Evolutionary conservation across 495 filamentous ascomycete genomes (phyloP).

Genomic region (Tuber magnatum): DNA sequence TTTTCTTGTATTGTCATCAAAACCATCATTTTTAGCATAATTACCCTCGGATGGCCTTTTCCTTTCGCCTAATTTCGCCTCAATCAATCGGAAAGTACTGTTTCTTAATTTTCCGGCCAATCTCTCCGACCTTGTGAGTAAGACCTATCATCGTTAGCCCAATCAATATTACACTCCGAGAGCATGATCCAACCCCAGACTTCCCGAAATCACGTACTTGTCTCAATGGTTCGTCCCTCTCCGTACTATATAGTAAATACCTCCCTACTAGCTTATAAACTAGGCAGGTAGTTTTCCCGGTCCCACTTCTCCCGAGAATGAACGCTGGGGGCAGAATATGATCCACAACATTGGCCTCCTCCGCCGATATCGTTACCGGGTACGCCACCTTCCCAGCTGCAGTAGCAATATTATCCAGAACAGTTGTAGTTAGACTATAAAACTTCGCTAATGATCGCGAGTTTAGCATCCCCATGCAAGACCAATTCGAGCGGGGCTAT

Average conservation of each 20-base stretch:
- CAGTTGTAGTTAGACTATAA: constrained; percentile 18
- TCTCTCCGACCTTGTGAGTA: constrained; percentile 44
- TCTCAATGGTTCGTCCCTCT: constrained; percentile 21
- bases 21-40: background rate
- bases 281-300: too few species aligned
- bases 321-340: constrained; percentile 42
- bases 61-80: constrained; percentile 12
- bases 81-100: constrained; percentile 42
- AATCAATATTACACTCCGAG: background rate
- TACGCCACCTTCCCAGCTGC: constrained; percentile 30
- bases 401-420: constrained; percentile 11
- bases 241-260: constrained; percentile 14
- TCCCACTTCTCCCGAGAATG: too few species aligned
- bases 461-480: background rate
- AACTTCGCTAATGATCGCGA: constrained; percentile 11
- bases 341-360: constrained; percentile 42
- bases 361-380: constrained; percentile 43
- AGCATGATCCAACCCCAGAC: too few species aligned
- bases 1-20: constrained; percentile 14
- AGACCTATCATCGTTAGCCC: constrained; percentile 33
- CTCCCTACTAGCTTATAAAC: too few species aligned
- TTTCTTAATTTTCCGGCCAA: constrained; percentile 42
- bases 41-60: background rate
- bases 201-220: constrained; percentile 36
- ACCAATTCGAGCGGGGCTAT: constrained; percentile 41